Percentiles rank a stretch among this genome's conserved stretches.
phyloP scores from a whole-genome alignment of 1,284 basidiomycete species.

The Gomphus bonarii region DNA sequence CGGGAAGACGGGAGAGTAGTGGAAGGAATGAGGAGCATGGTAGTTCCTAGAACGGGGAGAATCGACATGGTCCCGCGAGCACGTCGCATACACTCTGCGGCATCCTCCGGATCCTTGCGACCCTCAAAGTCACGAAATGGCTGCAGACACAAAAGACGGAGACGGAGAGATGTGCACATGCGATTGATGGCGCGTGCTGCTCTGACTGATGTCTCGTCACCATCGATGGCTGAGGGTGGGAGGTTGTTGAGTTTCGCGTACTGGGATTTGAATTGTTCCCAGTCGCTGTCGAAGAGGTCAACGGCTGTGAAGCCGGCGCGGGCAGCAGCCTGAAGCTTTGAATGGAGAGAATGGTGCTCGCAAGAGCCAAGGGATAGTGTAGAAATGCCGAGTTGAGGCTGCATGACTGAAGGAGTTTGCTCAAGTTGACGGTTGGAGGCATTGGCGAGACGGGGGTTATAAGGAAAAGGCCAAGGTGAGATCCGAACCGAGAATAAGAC shows the following conservation, averaged over 20 bases:
- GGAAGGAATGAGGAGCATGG: constrained; percentile 12
- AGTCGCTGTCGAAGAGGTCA: constrained; percentile 9
- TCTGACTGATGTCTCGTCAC: constrained; percentile 6
- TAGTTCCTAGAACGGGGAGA: constrained; percentile 7
- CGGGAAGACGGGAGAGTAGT: constrained; percentile 3
- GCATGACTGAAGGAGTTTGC: constrained; percentile 1
- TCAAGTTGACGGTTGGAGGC: no score
- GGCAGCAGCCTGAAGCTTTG: constrained; percentile 4
- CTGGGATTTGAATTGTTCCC: constrained; percentile 9
- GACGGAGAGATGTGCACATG: neutral
- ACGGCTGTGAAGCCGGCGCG: constrained; percentile 9
- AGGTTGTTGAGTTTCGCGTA: constrained; percentile 4
- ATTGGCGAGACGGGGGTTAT: neutral
- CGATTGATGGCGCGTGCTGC: constrained; percentile 5
- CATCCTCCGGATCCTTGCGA: constrained; percentile 6
- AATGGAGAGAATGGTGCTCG: constrained; percentile 4
- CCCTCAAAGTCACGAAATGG: constrained; percentile 11
- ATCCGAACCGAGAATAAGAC: neutral
- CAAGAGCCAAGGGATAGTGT: constrained; percentile 9
- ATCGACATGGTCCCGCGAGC: constrained; percentile 9
- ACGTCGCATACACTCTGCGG: constrained; percentile 3
- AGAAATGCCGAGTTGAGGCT: constrained; percentile 5
- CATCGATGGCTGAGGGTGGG: constrained; percentile 4
- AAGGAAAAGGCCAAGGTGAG: neutral
- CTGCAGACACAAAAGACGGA: constrained; percentile 9